phyloP scores from a whole-genome alignment of 2,329 filamentous ascomycete species.

The Hawksworthiomyces lignivorus region DNA sequence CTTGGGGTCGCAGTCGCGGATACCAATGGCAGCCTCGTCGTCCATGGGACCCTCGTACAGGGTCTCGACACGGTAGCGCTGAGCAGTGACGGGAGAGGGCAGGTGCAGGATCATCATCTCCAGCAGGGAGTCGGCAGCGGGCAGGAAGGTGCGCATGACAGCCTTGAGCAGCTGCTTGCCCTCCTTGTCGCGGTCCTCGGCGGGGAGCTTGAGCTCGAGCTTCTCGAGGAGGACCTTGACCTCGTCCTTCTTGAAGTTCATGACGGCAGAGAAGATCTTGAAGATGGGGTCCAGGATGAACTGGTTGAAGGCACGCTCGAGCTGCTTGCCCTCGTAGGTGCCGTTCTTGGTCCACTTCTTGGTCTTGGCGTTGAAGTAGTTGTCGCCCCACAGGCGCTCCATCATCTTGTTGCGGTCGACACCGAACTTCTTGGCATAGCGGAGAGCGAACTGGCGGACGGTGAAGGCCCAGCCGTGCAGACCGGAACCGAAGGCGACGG shows the following conservation, averaged over 20 bases:
- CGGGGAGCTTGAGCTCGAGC: slow-evolving; percentile 84
- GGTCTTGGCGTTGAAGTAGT: slow-evolving; percentile 99
- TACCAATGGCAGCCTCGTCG: slow-evolving; percentile 88
- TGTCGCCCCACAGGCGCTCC: slow-evolving; percentile 99
- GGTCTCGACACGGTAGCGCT: slow-evolving; percentile 97
- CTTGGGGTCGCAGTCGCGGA: slow-evolving; percentile 97
- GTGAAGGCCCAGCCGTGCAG: slow-evolving; percentile 99
- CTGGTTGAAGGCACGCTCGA: slow-evolving; percentile 98
- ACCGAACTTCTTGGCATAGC: slow-evolving; percentile 99
- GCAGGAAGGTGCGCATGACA: slow-evolving; percentile 98
- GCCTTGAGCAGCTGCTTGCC: slow-evolving; percentile 94
- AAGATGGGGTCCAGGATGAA: slow-evolving; percentile 99
- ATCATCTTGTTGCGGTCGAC: slow-evolving; percentile 99
- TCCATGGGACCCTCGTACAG: slow-evolving; percentile 96
- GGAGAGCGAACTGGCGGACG: slow-evolving; percentile 89
- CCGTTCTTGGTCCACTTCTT: slow-evolving; percentile 98
- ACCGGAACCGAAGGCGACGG: slow-evolving; percentile 98
- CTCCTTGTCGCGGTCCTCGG: slow-evolving; percentile 85
- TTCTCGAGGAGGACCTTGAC: slow-evolving; percentile 76
- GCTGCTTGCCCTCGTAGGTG: slow-evolving; percentile 74
- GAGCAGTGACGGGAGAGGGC: slow-evolving; percentile 89
- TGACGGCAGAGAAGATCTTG: slow-evolving; percentile 93
- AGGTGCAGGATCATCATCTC: slow-evolving; percentile 99
- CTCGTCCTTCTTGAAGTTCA: slow-evolving; percentile 99
- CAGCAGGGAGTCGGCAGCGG: slow-evolving; percentile 92